These are phyloP conservation scores for Fusarium acutatum DNA, from an alignment of 2,329 filamentous ascomycete genomes.

Conservation along the genomic window DNA sequence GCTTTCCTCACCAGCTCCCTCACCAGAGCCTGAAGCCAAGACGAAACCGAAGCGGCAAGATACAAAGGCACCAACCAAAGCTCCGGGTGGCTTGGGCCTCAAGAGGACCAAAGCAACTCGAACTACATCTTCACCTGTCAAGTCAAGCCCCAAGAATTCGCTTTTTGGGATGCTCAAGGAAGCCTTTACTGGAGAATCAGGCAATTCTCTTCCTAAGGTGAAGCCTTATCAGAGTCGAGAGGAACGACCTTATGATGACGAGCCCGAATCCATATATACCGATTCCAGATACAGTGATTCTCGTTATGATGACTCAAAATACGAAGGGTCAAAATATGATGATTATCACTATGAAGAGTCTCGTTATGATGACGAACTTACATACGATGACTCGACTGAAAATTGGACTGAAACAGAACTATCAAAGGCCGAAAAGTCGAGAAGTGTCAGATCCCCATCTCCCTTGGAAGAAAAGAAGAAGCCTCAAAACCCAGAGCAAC, in stretches of 20 bases:
- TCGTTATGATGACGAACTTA: conserved; percentile 33
- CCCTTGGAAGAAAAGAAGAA: conserved; percentile 33
- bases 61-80: conserved; percentile 23
- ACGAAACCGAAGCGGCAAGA: conserved; percentile 32
- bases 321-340: conserved; percentile 27
- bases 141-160: conserved; percentile 56
- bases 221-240: conserved; percentile 60
- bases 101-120: conserved; percentile 67
- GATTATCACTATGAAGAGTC: conserved; percentile 28
- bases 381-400: conserved; percentile 33
- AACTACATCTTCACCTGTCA: conserved; percentile 58
- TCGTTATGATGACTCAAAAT: conserved; percentile 27
- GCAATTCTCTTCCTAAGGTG: conserved; percentile 54
- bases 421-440: conserved; percentile 26
- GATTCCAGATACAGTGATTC: conserved; percentile 34
- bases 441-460: conserved; percentile 25
- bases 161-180: conserved; percentile 68
- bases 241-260: conserved; percentile 47
- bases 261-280: conserved; percentile 37
- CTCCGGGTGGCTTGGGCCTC: conserved; percentile 49
- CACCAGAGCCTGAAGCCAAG: conserved; percentile 24
- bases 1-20: conserved; percentile 12
- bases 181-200: conserved; percentile 70
- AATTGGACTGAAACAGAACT: conserved; percentile 41
- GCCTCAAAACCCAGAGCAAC: conserved; percentile 1